Evolutionary conservation across 2,329 filamentous ascomycete species (phyloP), one percentile per base, ranked within the genome.

Genomic region (Leptographium galeiforme): DNA sequence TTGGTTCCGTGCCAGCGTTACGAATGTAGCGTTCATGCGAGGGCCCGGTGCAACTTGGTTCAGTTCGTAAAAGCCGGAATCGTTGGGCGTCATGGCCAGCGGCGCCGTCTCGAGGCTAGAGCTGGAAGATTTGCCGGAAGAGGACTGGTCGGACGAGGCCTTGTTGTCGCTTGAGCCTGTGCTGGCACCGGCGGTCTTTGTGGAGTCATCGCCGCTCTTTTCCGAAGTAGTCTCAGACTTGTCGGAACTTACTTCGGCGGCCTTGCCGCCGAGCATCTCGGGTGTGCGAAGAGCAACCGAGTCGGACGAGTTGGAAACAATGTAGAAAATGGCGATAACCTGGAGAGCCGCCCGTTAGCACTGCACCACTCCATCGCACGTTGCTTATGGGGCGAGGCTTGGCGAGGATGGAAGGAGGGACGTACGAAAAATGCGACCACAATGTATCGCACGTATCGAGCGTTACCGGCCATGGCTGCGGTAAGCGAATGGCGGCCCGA

Each of bases 21-120:
- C 89, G 64, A 98, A 98, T 12, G 93, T 98, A 50, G 94, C 93
- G 70, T 98, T 98, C 77, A 95, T 88, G 63, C 88, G 86, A 56
- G 82, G 80, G 51, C 85, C 85, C 12, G 79, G 72, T 14, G 78
- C 77, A 36, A 76, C 75, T 57, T 70, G 67, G 45, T 70, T 58
- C 41, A 80, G 67, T 52, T 77, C 70, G 57, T 75, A 66, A 75
- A 74, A 81, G 57, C 75, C 74, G 38, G 70, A 64, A 52, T 78
- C 75, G 51, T 70, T 69, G 33, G 77, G 77, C 38, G 67, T 73
- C 66, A 79, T 65, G 56, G 75, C 66, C 66, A 81, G 72, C 11
- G 76, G 74, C 45, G 60, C 48, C 66, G 68, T 52, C 77, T 66
- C 55, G 65, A 48, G 16, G 36, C 7, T 36, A n/a, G 48, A 38